Base-by-base conservation (phyloP, 495 filamentous ascomycete genomes). In the Penicillium egyptiacum region DNA sequence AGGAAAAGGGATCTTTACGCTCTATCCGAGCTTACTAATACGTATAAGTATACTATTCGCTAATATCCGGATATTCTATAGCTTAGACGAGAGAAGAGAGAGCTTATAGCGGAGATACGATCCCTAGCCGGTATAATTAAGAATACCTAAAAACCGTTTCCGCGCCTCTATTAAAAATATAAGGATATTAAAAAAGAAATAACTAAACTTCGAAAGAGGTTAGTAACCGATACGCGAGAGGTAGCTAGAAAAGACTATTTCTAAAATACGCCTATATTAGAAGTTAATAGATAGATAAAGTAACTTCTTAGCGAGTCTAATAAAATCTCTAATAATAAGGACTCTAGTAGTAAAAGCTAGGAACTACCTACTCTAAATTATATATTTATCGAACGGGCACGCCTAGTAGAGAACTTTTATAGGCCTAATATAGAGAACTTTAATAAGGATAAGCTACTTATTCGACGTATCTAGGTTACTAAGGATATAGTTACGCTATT, bases 171-270 rank as follows among this genome's bases (percentile, higher is more conserved):
- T 56, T 56, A 69, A 64, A 59, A 53, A 45, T 50, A 71, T 43
- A 26, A 69, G 17, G 31, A 1, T 53, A 35, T 69, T 39, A 58
- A 53, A 9, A 70, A 58, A 55, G 45, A 68, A 22, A 40, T 69
- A 1, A 5, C 66, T 16, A 60, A 66, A 47, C 58, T 71, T 50
- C 55, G 64, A 2, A 69, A 71, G 28, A 53, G 25, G 0, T 55
- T 71, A 31, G 50, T 35, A 50, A 66, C 47, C 28, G 49, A 69
- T 14, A 69, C 62, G 5, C 47, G 42, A 41, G 53, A 69, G 58
- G 53, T 49, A 52, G 66, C 69, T n/a, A 61, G 69, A 56, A 69
- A 71, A 30, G 60, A 69, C 10, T 54, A 71, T 67, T 71, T 69
- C 49, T 44, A 55, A 25, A 68, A 51, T 35, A 54, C 56, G 23